Percentiles rank a stretch among this genome's conserved stretches.
phyloP scores from a whole-genome alignment of 306 rosid genomes.

The Vicia sativa region DNA sequence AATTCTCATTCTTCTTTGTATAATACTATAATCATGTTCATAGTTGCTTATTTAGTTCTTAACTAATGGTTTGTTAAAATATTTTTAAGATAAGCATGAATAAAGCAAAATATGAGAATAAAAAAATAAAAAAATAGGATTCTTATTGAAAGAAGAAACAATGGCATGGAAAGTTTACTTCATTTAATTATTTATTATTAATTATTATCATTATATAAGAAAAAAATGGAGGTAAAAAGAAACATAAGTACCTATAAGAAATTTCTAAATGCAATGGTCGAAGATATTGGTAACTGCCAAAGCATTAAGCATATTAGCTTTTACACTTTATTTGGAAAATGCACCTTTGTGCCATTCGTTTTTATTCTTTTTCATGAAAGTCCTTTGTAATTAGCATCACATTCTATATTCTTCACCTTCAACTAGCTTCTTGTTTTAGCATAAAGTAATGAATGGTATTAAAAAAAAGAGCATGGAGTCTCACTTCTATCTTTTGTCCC shows the following conservation, averaged over 20 bases:
- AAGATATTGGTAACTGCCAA: slow-evolving; percentile 39
- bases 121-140: slow-evolving; percentile 25
- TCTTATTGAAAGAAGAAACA: not conserved
- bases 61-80: not conserved
- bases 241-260: not conserved
- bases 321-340: slow-evolving; percentile 38
- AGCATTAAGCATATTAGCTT: slow-evolving; percentile 42
- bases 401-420: slow-evolving; percentile 36
- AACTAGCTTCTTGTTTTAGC: slow-evolving; percentile 6
- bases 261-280: slow-evolving; percentile 38
- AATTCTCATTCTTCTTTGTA: not conserved
- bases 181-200: no score
- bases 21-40: no score
- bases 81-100: not conserved
- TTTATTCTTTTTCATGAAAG: slow-evolving; percentile 24
- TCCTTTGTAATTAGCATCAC: slow-evolving; percentile 6
- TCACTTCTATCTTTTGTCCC: slow-evolving; percentile 31
- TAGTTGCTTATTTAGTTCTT: no score
- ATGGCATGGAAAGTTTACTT: no score
- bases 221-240: slow-evolving; percentile 19
- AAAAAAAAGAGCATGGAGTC: slow-evolving; percentile 37
- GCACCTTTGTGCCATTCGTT: slow-evolving; percentile 33
- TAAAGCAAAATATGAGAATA: not conserved
- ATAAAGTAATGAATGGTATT: slow-evolving; percentile 23
- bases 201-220: no score